These are phyloP conservation scores for Mantamonas sphyraenae DNA, from an alignment of 78 protist species.

Conservation along the genomic window DNA sequence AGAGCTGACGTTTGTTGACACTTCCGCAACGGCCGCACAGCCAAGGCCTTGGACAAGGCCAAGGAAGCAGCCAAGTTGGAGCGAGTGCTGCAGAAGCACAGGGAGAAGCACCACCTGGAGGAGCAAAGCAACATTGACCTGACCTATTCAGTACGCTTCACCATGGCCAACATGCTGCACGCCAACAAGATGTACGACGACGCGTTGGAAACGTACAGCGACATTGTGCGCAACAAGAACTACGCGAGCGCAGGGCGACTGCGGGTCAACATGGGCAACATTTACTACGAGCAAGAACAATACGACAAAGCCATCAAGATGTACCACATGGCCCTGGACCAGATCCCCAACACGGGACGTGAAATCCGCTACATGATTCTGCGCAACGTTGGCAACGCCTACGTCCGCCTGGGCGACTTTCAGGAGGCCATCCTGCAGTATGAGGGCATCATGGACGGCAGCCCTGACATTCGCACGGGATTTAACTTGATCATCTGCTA, in stretches of 20 bases:
- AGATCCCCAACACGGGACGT: slow-evolving; percentile 33
- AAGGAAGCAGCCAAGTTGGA: slow-evolving; percentile 54
- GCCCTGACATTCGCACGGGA: slow-evolving; percentile 35
- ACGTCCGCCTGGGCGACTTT: slow-evolving; percentile 52
- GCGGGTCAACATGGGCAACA: slow-evolving; percentile 84
- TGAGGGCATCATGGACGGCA: slow-evolving; percentile 44
- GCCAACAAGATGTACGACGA: slow-evolving; percentile 24
- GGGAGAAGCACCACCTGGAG: slow-evolving; percentile 37
- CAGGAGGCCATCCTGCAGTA: slow-evolving; percentile 51
- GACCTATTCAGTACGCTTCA: slow-evolving; percentile 64
- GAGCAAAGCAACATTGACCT: slow-evolving; percentile 70
- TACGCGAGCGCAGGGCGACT: slow-evolving; percentile 55
- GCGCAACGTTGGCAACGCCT: slow-evolving; percentile 66
- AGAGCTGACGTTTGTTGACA: no score
- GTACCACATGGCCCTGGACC: slow-evolving; percentile 76
- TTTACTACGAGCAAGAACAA: slow-evolving; percentile 60
- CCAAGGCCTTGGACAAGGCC: slow-evolving; percentile 59
- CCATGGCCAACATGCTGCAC: slow-evolving; percentile 57
- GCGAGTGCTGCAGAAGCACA: slow-evolving; percentile 30
- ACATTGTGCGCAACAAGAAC: slow-evolving; percentile 54
- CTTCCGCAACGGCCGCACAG: no score
- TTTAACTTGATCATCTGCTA: slow-evolving; percentile 64
- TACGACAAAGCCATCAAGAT: slow-evolving; percentile 66
- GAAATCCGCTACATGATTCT: slow-evolving; percentile 40
- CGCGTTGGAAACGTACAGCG: slow-evolving; percentile 44